Conservation (phyloP, 495 filamentous ascomycete genomes). For the Neurospora sp. region DNA sequence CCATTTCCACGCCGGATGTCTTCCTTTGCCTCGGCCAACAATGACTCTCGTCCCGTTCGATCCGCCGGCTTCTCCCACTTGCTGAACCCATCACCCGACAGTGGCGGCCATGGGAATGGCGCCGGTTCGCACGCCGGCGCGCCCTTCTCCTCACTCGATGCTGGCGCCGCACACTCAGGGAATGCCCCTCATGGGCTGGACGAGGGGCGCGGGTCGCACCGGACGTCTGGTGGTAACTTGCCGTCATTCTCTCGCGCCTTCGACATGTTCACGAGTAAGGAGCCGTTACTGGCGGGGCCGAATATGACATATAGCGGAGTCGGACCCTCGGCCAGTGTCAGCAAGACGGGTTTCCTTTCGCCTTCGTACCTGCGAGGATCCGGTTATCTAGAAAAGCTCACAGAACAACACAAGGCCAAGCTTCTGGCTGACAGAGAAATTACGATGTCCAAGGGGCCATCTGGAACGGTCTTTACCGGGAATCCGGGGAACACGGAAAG, state of each 20-base stretch:
- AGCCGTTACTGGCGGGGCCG: slow-evolving; percentile 13
- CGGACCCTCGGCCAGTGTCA: slow-evolving; percentile 15
- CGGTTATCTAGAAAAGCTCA: slow-evolving; percentile 64
- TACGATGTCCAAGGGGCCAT: slow-evolving; percentile 42
- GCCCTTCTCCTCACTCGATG: slow-evolving; percentile 5
- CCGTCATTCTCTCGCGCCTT: slow-evolving; percentile 55
- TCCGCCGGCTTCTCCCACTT: slow-evolving; percentile 52
- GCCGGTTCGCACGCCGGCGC: slow-evolving; percentile 26
- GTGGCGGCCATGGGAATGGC: slow-evolving; percentile 23
- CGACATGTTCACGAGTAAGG: slow-evolving; percentile 33
- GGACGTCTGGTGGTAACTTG: slow-evolving; percentile 18
- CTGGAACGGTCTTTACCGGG: background rate
- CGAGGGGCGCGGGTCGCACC: slow-evolving; percentile 19
- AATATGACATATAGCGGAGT: slow-evolving; percentile 13
- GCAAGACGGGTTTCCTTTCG: slow-evolving; percentile 47
- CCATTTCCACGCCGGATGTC: slow-evolving; percentile 39
- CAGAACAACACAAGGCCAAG: slow-evolving; percentile 56
- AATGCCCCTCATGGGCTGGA: slow-evolving; percentile 19
- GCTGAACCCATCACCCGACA: slow-evolving; percentile 42
- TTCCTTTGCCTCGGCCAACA: slow-evolving; percentile 49
- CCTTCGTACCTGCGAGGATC: slow-evolving; percentile 75
- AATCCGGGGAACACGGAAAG: background rate
- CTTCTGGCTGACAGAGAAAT: slow-evolving; percentile 27
- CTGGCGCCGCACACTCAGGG: slow-evolving; percentile 14
- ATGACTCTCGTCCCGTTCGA: slow-evolving; percentile 34